Evolutionary conservation across 1,139 yeast genomes (phyloP).

Genomic region (Entelexis paramagnoliae): DNA sequence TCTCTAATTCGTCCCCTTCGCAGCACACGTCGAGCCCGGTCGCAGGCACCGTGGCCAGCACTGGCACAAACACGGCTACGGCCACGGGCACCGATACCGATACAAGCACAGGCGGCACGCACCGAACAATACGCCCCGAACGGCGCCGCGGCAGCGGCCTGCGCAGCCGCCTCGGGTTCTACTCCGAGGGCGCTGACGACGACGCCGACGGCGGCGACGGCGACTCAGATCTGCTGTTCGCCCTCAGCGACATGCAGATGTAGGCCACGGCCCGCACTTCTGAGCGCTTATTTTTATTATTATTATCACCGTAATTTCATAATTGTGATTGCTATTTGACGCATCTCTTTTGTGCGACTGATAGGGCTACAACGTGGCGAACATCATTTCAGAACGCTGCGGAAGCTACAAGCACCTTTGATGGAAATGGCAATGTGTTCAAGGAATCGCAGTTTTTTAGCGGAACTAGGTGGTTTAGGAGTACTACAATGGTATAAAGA

Average conservation of each 20-base stretch:
- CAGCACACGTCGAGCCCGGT: neutral
- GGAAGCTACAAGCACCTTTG: no score
- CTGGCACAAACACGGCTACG: neutral
- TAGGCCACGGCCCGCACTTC: neutral
- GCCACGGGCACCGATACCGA: neutral
- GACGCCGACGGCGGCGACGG: conserved; percentile 46
- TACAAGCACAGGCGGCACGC: neutral
- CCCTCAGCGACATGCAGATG: conserved; percentile 71
- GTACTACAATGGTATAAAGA: no score
- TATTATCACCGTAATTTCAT: neutral
- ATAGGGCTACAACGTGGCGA: no score
- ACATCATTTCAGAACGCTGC: no score
- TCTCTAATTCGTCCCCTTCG: neutral
- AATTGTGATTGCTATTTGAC: no score
- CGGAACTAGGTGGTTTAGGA: no score
- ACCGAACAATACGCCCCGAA: conserved; percentile 13
- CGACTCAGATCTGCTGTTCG: conserved; percentile 56
- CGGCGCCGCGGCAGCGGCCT: conserved; percentile 17
- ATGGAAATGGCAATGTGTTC: no score
- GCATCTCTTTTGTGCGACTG: no score
- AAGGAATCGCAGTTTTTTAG: no score
- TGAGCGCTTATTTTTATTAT: neutral
- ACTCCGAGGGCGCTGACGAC: conserved; percentile 20
- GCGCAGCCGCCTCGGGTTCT: conserved; percentile 24
- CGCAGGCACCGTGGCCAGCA: neutral